Evolutionary conservation across 75 land plant genomes (phyloP).

Genomic region (Picea sitchensis): DNA sequence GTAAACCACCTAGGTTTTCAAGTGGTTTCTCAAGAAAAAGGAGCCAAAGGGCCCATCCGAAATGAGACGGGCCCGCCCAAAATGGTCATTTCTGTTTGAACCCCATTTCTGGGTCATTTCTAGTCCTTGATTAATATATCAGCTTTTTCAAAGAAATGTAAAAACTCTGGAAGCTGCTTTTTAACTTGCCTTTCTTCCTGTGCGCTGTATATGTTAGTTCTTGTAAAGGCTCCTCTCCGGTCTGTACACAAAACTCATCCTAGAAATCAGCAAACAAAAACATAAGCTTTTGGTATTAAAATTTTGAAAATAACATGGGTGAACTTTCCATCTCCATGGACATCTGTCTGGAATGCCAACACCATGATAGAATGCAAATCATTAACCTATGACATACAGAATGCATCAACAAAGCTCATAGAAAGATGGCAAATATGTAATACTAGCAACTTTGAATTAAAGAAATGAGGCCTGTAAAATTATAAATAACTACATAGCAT

Average conservation of each 20-base stretch:
- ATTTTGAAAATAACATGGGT: background rate
- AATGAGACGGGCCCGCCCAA: too few species aligned
- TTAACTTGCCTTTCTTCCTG: conserved; percentile 1
- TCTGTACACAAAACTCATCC: background rate
- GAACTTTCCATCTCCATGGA: too few species aligned
- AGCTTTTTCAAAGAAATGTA: background rate
- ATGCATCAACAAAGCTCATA: too few species aligned
- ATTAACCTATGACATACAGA: too few species aligned
- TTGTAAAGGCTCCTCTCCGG: background rate
- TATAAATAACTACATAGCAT: background rate
- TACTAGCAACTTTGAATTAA: background rate
- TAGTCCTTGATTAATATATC: too few species aligned
- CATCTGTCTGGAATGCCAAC: too few species aligned
- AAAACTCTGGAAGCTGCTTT: background rate
- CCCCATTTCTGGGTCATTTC: too few species aligned
- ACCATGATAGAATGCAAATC: too few species aligned
- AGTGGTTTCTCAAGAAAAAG: too few species aligned
- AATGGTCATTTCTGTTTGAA: too few species aligned
- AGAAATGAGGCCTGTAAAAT: background rate
- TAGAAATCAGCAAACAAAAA: background rate
- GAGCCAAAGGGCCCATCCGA: too few species aligned
- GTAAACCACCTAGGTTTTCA: too few species aligned
- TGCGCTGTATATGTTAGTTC: background rate
- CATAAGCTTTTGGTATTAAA: background rate
- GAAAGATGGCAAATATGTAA: background rate